Conservation (phyloP, 106 monocot genomes). For the Phalaenopsis equestris region DNA sequence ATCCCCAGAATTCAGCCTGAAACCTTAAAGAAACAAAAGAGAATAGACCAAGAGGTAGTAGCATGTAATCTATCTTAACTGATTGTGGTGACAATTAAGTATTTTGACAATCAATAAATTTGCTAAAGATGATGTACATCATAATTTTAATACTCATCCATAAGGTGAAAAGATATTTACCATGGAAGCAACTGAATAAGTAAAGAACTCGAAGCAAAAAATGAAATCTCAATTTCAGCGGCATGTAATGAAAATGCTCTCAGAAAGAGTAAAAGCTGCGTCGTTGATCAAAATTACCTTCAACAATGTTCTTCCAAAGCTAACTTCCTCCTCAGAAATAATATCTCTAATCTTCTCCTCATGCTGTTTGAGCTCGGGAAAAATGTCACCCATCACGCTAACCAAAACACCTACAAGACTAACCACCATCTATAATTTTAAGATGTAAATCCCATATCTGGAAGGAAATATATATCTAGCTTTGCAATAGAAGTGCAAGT, state of each 20-base stretch:
- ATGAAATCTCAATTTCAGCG: neutral
- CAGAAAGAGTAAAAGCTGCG: neutral
- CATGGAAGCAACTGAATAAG: neutral
- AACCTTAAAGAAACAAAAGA: too few relatives aligned
- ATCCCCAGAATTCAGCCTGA: too few relatives aligned
- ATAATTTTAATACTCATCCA: neutral
- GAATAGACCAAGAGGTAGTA: neutral
- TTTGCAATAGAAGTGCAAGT: neutral
- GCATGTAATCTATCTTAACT: neutral
- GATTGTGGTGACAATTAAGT: neutral
- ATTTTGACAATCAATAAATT: neutral
- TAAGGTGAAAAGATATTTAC: neutral
- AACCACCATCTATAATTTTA: slow-evolving; percentile 14
- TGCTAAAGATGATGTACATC: neutral
- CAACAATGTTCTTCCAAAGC: slow-evolving; percentile 78
- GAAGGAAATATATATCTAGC: neutral
- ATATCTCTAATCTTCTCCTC: slow-evolving; percentile 66
- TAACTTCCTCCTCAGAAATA: slow-evolving; percentile 82
- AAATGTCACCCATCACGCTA: slow-evolving; percentile 67
- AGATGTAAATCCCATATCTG: neutral
- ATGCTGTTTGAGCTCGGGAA: slow-evolving; percentile 83
- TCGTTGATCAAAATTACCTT: slow-evolving; percentile 45
- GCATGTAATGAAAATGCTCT: neutral
- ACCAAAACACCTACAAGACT: slow-evolving; percentile 83
- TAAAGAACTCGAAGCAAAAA: neutral